phyloP scores from a whole-genome alignment of 805 yeast genomes.

The Wickerhamomyces hampshirensis region DNA sequence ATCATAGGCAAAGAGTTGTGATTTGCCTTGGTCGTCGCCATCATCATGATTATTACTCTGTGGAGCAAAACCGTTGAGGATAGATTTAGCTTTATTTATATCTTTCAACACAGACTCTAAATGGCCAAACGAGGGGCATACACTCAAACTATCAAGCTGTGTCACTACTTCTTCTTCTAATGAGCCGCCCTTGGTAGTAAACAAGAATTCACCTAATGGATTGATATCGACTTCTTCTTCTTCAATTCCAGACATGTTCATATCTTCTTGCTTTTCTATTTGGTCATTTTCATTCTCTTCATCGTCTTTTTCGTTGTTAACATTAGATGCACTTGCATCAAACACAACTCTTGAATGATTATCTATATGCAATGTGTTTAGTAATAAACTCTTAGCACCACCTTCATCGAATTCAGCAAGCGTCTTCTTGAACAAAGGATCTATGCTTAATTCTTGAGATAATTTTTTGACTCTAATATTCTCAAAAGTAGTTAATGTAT shows the following conservation, averaged over 20 bases:
- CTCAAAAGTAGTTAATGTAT: conserved; percentile 50
- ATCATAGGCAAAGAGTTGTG: conserved; percentile 3
- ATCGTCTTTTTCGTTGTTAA: conserved; percentile 1
- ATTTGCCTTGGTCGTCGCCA: conserved; percentile 2
- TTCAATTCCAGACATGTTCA: conserved; percentile 14
- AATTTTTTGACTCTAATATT: conserved; percentile 47
- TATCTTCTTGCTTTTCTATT: conserved; percentile 24
- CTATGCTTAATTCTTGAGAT: conserved; percentile 60
- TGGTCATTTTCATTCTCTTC: conserved; percentile 14
- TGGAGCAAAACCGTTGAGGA: conserved; percentile 11
- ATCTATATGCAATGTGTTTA: conserved; percentile 58
- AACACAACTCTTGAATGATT: conserved; percentile 53
- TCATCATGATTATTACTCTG: conserved; percentile 19
- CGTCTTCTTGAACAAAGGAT: conserved; percentile 71
- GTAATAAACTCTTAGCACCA: conserved; percentile 65
- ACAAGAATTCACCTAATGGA: conserved; percentile 23
- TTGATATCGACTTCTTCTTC: conserved; percentile 25
- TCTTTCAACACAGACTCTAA: conserved; percentile 45
- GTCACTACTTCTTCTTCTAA: conserved; percentile 7
- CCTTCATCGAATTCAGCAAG: conserved; percentile 80
- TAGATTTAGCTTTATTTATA: conserved; percentile 31
- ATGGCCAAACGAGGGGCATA: conserved; percentile 71
- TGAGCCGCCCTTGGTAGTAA: conserved; percentile 17
- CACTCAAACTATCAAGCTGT: conserved; percentile 28
- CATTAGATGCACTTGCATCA: conserved; percentile 44